phyloP scores from a whole-genome alignment of 1,284 basidiomycete genomes.

The Heterobasidion annosum region DNA sequence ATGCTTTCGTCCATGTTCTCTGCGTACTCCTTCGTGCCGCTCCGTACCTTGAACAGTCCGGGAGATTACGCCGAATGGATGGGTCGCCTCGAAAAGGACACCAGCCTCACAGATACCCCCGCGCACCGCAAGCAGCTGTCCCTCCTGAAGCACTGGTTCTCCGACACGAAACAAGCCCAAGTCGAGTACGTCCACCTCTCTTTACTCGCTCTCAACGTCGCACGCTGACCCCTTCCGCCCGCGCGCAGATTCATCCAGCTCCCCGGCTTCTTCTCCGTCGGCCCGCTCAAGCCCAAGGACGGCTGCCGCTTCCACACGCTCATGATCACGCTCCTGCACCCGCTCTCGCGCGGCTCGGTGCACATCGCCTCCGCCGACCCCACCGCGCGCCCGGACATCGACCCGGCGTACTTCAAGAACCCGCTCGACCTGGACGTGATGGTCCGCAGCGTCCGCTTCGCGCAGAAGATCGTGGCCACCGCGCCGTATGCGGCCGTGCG shows the following conservation, averaged over 20 bases:
- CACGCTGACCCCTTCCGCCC: background rate
- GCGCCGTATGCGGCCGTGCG: background rate
- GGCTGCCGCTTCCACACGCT: constrained; percentile 7
- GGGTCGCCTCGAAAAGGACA: background rate
- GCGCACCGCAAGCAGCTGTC: background rate
- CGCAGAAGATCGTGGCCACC: background rate
- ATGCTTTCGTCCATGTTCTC: constrained; percentile 1
- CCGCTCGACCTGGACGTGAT: constrained; percentile 10
- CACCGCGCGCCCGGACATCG: constrained; percentile 6
- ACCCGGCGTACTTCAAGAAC: constrained; percentile 8
- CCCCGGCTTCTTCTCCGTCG: background rate
- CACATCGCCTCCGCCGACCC: constrained; percentile 8
- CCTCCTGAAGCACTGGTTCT: background rate
- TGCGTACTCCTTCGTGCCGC: background rate
- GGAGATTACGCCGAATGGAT: background rate
- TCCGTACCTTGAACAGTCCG: background rate
- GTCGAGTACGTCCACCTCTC: constrained; percentile 3
- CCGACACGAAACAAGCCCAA: background rate
- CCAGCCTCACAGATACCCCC: background rate
- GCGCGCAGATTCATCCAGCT: background rate
- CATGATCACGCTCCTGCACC: constrained; percentile 9
- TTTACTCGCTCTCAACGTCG: background rate
- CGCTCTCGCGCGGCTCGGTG: constrained; percentile 12
- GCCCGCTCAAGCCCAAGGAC: background rate
- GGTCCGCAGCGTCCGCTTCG: constrained; percentile 4